Evolutionary conservation across 2,329 filamentous ascomycete species (phyloP).

Genomic region (Fusarium sp.): DNA sequence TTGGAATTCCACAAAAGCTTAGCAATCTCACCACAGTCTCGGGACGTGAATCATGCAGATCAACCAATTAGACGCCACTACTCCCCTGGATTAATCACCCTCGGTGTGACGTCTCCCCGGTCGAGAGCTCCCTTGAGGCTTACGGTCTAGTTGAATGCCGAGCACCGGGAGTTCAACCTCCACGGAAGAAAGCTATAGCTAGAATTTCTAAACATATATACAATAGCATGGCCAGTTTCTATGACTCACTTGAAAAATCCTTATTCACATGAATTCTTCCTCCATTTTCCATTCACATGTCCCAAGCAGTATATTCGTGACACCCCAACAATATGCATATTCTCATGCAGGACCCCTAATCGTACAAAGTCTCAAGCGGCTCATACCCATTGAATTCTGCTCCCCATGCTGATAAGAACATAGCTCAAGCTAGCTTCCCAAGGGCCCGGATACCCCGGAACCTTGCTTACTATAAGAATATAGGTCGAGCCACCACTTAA

Average conservation of each 20-base stretch:
- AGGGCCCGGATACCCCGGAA: conserved; percentile 36
- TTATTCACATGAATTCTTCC: background rate
- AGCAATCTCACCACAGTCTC: conserved; percentile 35
- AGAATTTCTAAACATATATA: background rate
- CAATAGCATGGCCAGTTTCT: background rate
- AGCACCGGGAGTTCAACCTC: background rate
- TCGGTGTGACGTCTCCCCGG: conserved; percentile 37
- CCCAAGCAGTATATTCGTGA: background rate
- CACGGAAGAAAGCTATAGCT: background rate
- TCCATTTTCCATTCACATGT: background rate
- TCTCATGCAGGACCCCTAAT: background rate
- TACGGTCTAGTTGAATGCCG: conserved; percentile 14
- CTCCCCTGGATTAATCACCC: conserved; percentile 39
- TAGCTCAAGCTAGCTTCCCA: conserved; percentile 5
- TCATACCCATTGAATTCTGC: conserved; percentile 12
- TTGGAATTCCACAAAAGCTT: conserved; percentile 22
- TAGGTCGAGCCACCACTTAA: conserved; percentile 1
- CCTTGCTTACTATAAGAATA: conserved; percentile 28
- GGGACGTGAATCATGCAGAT: conserved; percentile 14
- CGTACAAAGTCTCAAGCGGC: conserved; percentile 3
- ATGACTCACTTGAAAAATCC: background rate
- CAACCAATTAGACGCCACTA: conserved; percentile 24
- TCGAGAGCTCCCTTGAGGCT: background rate
- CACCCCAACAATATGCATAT: background rate
- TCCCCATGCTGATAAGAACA: conserved; percentile 7